Percentiles rank a stretch among this genome's conserved stretches.
These are phyloP conservation scores for Lactarius pseudohatsudake DNA, from an alignment of 768 basidiomycete species.

Conservation along the genomic window DNA sequence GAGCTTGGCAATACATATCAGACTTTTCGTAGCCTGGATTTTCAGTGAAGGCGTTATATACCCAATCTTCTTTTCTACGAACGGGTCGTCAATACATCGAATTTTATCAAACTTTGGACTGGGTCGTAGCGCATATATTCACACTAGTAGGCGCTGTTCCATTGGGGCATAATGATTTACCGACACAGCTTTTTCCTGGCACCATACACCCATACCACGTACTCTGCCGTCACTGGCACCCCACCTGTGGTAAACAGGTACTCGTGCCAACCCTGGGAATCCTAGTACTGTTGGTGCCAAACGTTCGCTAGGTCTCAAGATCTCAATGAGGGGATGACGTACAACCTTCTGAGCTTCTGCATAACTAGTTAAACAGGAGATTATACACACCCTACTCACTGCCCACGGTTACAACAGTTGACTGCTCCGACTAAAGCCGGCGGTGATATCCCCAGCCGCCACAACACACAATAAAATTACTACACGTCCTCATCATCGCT, in stretches of 20 bases:
- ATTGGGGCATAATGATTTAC: neutral
- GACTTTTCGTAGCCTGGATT: neutral
- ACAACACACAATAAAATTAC: neutral
- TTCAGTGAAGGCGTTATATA: neutral
- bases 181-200: neutral
- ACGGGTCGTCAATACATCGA: neutral
- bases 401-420: neutral
- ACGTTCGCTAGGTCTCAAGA: neutral
- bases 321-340: neutral
- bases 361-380: neutral
- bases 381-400: neutral
- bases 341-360: neutral
- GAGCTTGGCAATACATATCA: neutral
- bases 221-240: neutral
- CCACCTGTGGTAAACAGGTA: neutral
- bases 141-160: neutral
- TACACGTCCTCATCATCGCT: constrained; percentile 21
- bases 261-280: neutral
- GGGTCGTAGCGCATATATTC: neutral
- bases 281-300: neutral
- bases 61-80: neutral
- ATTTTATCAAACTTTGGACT: neutral
- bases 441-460: neutral
- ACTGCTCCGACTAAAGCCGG: no score
- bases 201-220: neutral